Conservation (phyloP, 2,329 filamentous ascomycete species). For the Coleophoma cylindrospora region DNA sequence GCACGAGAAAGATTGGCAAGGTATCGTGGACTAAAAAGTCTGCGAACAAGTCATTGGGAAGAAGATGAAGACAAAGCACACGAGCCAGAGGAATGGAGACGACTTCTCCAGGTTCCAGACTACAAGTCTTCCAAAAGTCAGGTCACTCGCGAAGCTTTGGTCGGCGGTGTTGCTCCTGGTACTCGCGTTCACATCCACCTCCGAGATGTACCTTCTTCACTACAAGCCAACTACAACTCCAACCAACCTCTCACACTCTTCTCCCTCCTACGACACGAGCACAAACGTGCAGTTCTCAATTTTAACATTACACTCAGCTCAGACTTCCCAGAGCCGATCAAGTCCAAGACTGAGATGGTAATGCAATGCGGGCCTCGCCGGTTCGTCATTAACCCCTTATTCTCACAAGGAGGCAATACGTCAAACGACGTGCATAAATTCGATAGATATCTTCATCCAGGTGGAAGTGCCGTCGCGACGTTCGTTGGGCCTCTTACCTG, state of each 20-base stretch:
- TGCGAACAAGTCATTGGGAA: constrained; percentile 85
- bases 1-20: constrained; percentile 80
- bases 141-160: constrained; percentile 73
- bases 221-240: constrained; percentile 48
- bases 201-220: constrained; percentile 46
- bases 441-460: constrained; percentile 85
- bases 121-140: constrained; percentile 80
- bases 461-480: constrained; percentile 80
- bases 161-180: constrained; percentile 82
- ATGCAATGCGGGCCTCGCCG: constrained; percentile 87
- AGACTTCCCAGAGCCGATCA: constrained; percentile 70
- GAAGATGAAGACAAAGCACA: constrained; percentile 80
- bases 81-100: constrained; percentile 85
- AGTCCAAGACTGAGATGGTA: constrained; percentile 87
- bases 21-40: constrained; percentile 88
- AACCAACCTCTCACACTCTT: constrained; percentile 67
- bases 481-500: constrained; percentile 90
- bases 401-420: constrained; percentile 83
- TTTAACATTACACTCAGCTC: constrained; percentile 82
- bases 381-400: constrained; percentile 83
- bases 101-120: constrained; percentile 81
- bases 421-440: constrained; percentile 98
- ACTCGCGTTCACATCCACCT: constrained; percentile 80
- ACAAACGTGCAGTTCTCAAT: constrained; percentile 88
- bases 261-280: constrained; percentile 87